phyloP scores from a whole-genome alignment of 768 basidiomycete species.

The Lenzites betulinus region DNA sequence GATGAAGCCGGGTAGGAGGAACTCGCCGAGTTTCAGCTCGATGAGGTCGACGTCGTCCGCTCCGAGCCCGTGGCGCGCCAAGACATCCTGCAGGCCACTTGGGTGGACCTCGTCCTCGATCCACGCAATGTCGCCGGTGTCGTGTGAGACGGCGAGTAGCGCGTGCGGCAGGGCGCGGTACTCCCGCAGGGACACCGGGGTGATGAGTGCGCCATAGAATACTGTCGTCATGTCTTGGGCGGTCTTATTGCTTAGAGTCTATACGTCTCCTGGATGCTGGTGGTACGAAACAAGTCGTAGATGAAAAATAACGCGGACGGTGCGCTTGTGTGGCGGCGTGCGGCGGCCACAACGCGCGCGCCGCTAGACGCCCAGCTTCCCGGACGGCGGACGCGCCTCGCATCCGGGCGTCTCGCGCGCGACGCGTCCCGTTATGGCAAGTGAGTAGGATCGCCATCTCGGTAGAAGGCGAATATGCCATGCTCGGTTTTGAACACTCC shows the following conservation, averaged over 20 bases:
- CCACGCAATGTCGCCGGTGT: conserved; percentile 67
- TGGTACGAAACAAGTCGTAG: background rate
- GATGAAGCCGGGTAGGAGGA: conserved; percentile 85
- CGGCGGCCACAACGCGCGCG: no score
- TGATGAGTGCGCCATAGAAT: conserved; percentile 62
- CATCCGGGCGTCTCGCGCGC: background rate
- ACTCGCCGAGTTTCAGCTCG: conserved; percentile 48
- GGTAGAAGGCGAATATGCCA: no score
- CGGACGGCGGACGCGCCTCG: background rate
- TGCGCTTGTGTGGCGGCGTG: background rate
- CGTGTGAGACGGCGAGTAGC: conserved; percentile 51
- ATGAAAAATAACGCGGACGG: background rate
- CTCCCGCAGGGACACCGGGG: conserved; percentile 45
- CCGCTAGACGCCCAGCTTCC: no score
- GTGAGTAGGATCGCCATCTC: conserved; percentile 1
- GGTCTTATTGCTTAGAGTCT: background rate
- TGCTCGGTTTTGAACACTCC: no score
- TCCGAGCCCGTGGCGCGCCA: conserved; percentile 51
- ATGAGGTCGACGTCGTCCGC: conserved; percentile 39
- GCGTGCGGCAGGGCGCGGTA: conserved; percentile 53
- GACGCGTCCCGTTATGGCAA: conserved; percentile 3
- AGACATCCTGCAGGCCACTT: conserved; percentile 47
- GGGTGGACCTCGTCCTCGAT: conserved; percentile 59
- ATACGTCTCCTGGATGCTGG: background rate
- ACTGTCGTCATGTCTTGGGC: conserved; percentile 36